Base-by-base conservation (phyloP, 441 rosid species). In the Kokia cookei region DNA sequence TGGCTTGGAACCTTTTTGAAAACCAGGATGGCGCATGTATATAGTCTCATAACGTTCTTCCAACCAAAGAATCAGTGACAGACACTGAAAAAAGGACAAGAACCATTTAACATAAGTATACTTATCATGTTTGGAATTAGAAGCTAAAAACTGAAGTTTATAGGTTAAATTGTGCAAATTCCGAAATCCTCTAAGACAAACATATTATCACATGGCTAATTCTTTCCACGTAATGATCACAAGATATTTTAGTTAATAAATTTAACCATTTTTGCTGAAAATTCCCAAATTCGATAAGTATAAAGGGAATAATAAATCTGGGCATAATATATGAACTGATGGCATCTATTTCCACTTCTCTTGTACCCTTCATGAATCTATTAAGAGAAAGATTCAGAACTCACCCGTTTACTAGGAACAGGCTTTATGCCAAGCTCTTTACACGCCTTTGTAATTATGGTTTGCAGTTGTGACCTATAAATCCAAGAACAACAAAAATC, bases 401-500 rank as follows among this genome's bases (percentile, higher is more conserved):
- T 73, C 72, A 93, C 99, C 81, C 99, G 75, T 85, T 95, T 91
- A 81, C 99, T 90, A 29, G 98, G 93, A 70, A 95, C 74, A 14
- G 93, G 89, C 80, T 89, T 93, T 58, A 93, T 88, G n/a, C 90
- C 85, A 74, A 95, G 93, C 87, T 91, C 98, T 64, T 81, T 88
- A 77, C 97, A 88, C 37, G 98, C 95, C 81, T 88, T 95, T 53
- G 93, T 82, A 72, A 93, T 86, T 81, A 95, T 93, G 1, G 96
- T 95, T 88, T 93, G 99, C 98, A 95, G 90, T 83, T 95, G 98
- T 43, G 97, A 90, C 90, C 98, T 95, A 63, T 32, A 72, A 79
- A 79, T 66, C 58, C 69, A 75, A 54, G 55, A 68, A 68, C 8
- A 26, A 69, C 63, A 29, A 19, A 55, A 24, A 54, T 54, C 24